Evolutionary conservation across 2,329 filamentous ascomycete species (phyloP).

Genomic region (Davidsoniella australis): DNA sequence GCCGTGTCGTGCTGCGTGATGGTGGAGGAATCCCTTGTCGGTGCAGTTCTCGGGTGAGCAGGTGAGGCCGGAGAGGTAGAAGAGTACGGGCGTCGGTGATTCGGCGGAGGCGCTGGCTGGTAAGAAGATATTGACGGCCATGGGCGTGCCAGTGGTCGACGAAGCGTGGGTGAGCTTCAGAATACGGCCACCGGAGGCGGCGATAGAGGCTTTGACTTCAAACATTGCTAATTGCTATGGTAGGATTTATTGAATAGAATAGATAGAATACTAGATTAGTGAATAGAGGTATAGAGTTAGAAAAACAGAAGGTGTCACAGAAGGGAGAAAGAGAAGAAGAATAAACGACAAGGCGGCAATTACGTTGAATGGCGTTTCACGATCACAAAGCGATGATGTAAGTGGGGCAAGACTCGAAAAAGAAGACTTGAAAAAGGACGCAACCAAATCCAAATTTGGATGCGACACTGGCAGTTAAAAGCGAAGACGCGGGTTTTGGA

Average conservation of each 20-base stretch:
- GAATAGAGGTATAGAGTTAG: neutral
- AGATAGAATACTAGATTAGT: neutral
- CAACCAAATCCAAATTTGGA: too few species aligned
- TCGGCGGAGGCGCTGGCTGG: slow-evolving; percentile 48
- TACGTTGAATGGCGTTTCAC: neutral
- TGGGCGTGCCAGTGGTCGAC: slow-evolving; percentile 62
- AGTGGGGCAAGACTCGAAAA: too few species aligned
- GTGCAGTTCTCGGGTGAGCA: slow-evolving; percentile 80
- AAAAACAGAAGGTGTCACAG: neutral
- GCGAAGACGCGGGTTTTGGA: too few species aligned
- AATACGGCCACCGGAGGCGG: slow-evolving; percentile 84
- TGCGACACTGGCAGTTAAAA: too few species aligned
- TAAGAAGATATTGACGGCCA: slow-evolving; percentile 85
- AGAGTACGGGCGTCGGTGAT: slow-evolving; percentile 56
- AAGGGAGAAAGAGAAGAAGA: neutral
- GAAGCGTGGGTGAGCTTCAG: slow-evolving; percentile 85
- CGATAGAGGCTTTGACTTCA: slow-evolving; percentile 75
- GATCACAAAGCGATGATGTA: too few species aligned
- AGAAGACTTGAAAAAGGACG: too few species aligned
- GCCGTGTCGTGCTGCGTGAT: slow-evolving; percentile 58
- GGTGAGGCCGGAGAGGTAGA: slow-evolving; percentile 87
- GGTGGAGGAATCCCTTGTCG: slow-evolving; percentile 82
- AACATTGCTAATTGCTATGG: slow-evolving; percentile 55
- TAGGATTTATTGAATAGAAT: slow-evolving; percentile 19
- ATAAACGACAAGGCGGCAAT: neutral